Evolutionary conservation across 768 basidiomycete species (phyloP), one percentile per base, ranked within the genome.

Genomic region (Hydnomerulius pinastri): DNA sequence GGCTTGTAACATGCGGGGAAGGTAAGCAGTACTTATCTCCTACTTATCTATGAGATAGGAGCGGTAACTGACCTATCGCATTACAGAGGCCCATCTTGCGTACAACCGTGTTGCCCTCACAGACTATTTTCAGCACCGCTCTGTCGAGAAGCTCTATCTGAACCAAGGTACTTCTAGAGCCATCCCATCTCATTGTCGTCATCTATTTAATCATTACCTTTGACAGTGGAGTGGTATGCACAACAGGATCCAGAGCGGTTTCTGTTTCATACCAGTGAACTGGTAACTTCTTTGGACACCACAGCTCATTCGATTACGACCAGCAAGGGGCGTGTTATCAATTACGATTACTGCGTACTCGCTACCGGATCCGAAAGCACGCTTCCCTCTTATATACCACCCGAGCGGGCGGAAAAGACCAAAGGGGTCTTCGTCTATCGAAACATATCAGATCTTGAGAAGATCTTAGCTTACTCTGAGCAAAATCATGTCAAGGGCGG

Each of bases 341-440:
- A 61, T 42, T 89, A 87, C 59, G 82, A 86, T 60, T 76, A 77
- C 43, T 85, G 85, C 40, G 71, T 89, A 20, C 67, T 90, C 28
- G 83, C 86, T 1, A 88, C 88, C 0, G 88, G 88, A 2, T 88
- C 86, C 1, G 74, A 73, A 20, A 85, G 86, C 1, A 75, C 75
- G 2, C 71, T 88, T 13, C 87, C 87, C 4, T 71, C 79, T 0
- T 86, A 84, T 57, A 67, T 80, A 28, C 69, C 80, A 4, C 56
- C 68, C 1, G 69, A 72, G 25, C 57, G 70, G 13, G 69, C 72
- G 4, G 66, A 62, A 15, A 63, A 58, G 25, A 77, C 74, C 6
- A 73, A 72, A 30, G 87, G 88, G 4, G 68, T 85, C 2, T 88
- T 87, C 51, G 85, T 86, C 0, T 90, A 90, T 60, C 79, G 88